Conservation (phyloP, 768 basidiomycete genomes). For the Chalciporus chontae region DNA sequence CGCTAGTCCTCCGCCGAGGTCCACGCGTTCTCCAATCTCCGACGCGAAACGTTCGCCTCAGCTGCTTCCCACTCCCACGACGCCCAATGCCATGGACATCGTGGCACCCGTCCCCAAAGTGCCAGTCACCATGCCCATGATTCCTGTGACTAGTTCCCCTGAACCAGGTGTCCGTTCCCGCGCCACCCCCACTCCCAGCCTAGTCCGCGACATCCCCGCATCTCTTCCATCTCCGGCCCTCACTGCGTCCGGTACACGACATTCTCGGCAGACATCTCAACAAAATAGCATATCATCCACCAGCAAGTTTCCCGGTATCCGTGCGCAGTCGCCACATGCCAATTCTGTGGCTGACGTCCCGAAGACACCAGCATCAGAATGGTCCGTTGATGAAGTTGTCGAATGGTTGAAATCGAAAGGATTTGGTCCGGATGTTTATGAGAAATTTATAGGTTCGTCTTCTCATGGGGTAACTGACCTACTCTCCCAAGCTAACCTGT, state of each 20-base stretch:
- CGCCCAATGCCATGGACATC: conserved; percentile 23
- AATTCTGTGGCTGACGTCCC: conserved; percentile 14
- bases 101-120: conserved; percentile 22
- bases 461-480: neutral
- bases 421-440: conserved; percentile 78
- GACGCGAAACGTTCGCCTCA: conserved; percentile 20
- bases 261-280: conserved; percentile 36
- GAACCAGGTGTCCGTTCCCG: conserved; percentile 13
- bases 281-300: conserved; percentile 38
- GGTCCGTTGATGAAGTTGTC: conserved; percentile 86
- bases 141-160: conserved; percentile 24
- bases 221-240: conserved; percentile 31
- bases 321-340: conserved; percentile 13
- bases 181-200: conserved; percentile 22
- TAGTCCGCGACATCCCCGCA: conserved; percentile 26
- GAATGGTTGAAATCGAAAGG: conserved; percentile 84
- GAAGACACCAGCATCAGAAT: conserved; percentile 61
- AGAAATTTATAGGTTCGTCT: conserved; percentile 78
- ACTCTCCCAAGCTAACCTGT: neutral
- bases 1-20: conserved; percentile 15
- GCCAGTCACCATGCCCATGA: conserved; percentile 14
- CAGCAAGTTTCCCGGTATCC: conserved; percentile 21
- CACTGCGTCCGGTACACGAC: conserved; percentile 20
- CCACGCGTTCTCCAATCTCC: conserved; percentile 18
- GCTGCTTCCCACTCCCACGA: conserved; percentile 25